Evolutionary conservation across 2,329 filamentous ascomycete species (phyloP), one percentile per base, ranked within the genome.

Genomic region (Calonectria crousiana): DNA sequence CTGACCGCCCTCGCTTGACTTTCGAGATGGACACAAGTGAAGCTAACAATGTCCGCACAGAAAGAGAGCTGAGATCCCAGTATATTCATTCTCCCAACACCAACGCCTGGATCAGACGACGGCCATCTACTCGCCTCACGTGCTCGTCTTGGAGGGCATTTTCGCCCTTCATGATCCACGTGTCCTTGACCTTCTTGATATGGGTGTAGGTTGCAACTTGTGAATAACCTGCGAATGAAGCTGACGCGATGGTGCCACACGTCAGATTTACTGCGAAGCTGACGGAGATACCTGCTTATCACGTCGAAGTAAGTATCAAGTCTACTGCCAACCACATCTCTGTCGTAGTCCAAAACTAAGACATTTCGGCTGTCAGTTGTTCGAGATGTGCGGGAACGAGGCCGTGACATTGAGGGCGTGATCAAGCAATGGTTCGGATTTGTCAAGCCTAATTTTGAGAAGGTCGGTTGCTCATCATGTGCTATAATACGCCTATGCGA

Each of bases 371-470:
- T n/a, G 18, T 1, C 75, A 95, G 94, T 97, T 78, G 87, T 95
- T 47, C 94, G 97, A 81, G 97, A 99, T 85, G 95, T 98, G 28
- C 92, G 92, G 79, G 95, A 98, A 80, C 92, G 97, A 81, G 96
- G 95, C 4, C 91, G 97, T 82, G 96, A 98, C 81, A 94, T 98
- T 71, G 94, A 98, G 82, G 97, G 97, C 51, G 96, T 96, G 81
- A 96, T 99, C 84, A 98, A 98, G 85, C 97, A 99, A 84, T 99
- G 97, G 97, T 98, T 98, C 83, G 88, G 87, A 14, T 99, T 94
- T 83, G 97, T 99, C 53, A 99, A 99, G 85, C 97, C 97, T 4
- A 98, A 98, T 82, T 98, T 97, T 81, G 94, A 96, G 84, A 95
- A 94, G 85, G 90, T 89, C 81, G 70, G 80, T 26, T 13, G 20